phyloP scores from a whole-genome alignment of 2,329 filamentous ascomycete species.

The Xylariales sp. region DNA sequence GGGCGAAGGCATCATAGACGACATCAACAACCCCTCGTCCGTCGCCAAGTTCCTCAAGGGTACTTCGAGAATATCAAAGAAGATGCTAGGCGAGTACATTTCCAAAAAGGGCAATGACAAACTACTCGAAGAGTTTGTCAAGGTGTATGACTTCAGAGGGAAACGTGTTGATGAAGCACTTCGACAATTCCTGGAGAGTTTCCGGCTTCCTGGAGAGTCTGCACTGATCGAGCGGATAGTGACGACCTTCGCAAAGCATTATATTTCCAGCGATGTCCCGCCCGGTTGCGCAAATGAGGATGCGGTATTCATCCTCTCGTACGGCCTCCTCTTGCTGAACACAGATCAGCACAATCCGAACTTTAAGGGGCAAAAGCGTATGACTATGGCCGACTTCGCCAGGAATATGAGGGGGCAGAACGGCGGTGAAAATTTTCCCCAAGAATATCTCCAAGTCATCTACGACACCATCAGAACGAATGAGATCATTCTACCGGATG shows the following conservation, averaged over 20 bases:
- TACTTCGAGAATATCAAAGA: constrained; percentile 85
- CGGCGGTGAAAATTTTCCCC: constrained; percentile 74
- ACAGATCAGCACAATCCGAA: constrained; percentile 97
- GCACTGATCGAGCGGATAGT: constrained; percentile 90
- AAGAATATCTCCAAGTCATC: constrained; percentile 78
- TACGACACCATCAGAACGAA: constrained; percentile 88
- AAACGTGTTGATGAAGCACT: constrained; percentile 89
- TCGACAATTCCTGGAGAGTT: constrained; percentile 79
- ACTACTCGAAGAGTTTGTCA: constrained; percentile 80
- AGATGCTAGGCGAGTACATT: constrained; percentile 83
- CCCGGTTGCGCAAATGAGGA: constrained; percentile 80
- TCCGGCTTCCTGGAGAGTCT: constrained; percentile 90
- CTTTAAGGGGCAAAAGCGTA: constrained; percentile 70
- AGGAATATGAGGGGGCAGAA: constrained; percentile 91
- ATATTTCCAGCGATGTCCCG: constrained; percentile 64
- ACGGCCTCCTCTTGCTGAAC: constrained; percentile 96
- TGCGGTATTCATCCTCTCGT: constrained; percentile 83
- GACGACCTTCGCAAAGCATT: constrained; percentile 80
- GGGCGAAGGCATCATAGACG: constrained; percentile 78
- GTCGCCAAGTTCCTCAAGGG: constrained; percentile 85
- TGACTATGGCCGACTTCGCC: constrained; percentile 78
- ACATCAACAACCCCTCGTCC: constrained; percentile 66
- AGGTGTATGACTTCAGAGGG: constrained; percentile 79
- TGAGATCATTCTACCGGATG: constrained; percentile 94
- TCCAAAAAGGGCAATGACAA: constrained; percentile 85